phyloP scores from a whole-genome alignment of 129 eudicot genomes.

The Flaveria linearis region DNA sequence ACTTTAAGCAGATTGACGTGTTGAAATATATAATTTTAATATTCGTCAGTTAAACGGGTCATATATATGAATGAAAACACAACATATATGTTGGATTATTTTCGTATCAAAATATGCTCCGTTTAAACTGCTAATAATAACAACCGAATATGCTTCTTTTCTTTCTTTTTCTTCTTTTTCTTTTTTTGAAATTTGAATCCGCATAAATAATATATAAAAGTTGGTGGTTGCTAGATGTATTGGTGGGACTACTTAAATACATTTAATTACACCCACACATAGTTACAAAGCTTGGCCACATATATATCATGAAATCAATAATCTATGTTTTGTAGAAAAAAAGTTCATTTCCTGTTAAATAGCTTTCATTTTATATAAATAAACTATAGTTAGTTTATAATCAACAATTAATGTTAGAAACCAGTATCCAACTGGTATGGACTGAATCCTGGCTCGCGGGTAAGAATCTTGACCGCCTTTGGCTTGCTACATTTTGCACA shows the following conservation, averaged over 20 bases:
- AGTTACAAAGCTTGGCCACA: conserved; percentile 5
- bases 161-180: neutral
- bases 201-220: neutral
- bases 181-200: conserved; percentile 2
- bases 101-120: conserved; percentile 3
- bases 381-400: neutral
- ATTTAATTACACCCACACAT: conserved; percentile 28
- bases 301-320: neutral
- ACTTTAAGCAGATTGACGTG: neutral
- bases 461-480: no score
- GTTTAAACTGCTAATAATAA: conserved; percentile 16
- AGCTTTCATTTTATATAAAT: neutral
- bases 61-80: neutral
- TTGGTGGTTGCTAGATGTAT: conserved; percentile 21
- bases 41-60: neutral
- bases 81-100: neutral
- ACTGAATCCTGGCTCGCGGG: no score
- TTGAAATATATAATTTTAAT: neutral
- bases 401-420: neutral
- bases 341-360: neutral
- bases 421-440: neutral
- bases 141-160: conserved; percentile 28
- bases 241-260: conserved; percentile 18
- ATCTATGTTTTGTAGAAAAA: neutral
- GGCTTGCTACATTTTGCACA: no score